Percentiles rank a stretch among this genome's conserved stretches.
Evolutionary conservation across 2,329 filamentous ascomycete species (phyloP).

Genomic region (Arthrinium puccinioides): DNA sequence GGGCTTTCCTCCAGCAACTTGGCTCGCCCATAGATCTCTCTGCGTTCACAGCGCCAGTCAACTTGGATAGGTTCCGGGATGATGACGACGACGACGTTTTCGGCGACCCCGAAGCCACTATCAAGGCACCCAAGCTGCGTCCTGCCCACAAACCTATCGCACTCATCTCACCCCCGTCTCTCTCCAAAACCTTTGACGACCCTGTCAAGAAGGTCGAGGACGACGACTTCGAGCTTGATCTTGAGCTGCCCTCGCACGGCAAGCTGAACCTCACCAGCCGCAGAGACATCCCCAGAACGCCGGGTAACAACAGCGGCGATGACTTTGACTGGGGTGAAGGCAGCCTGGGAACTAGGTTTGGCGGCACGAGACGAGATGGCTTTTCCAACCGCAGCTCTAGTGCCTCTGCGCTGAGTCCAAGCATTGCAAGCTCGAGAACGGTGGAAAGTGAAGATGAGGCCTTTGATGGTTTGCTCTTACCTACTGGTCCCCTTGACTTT

Average conservation of each 20-base stretch:
- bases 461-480: conserved; percentile 81
- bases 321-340: conserved; percentile 94
- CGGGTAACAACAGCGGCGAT: conserved; percentile 51
- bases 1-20: not conserved
- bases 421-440: conserved; percentile 84
- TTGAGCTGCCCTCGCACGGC: conserved; percentile 63
- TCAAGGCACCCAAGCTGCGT: conserved; percentile 53
- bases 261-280: conserved; percentile 57
- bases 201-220: conserved; percentile 37
- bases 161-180: conserved; percentile 54
- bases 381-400: conserved; percentile 79
- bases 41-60: conserved; percentile 25
- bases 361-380: conserved; percentile 74
- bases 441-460: conserved; percentile 91
- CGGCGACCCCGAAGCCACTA: conserved; percentile 56
- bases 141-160: conserved; percentile 20
- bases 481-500: conserved; percentile 77
- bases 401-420: conserved; percentile 83
- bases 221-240: conserved; percentile 66
- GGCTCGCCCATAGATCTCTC: not conserved
- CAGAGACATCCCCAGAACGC: conserved; percentile 56
- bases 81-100: conserved; percentile 58
- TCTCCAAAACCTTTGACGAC: conserved; percentile 59
- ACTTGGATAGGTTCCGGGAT: conserved; percentile 56
- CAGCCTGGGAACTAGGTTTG: conserved; percentile 84